A percentile compares a stretch with the other conserved stretches of the same genome.
Evolutionary conservation across 2,329 filamentous ascomycete genomes (phyloP).

Genomic region (Ophiostoma montium): DNA sequence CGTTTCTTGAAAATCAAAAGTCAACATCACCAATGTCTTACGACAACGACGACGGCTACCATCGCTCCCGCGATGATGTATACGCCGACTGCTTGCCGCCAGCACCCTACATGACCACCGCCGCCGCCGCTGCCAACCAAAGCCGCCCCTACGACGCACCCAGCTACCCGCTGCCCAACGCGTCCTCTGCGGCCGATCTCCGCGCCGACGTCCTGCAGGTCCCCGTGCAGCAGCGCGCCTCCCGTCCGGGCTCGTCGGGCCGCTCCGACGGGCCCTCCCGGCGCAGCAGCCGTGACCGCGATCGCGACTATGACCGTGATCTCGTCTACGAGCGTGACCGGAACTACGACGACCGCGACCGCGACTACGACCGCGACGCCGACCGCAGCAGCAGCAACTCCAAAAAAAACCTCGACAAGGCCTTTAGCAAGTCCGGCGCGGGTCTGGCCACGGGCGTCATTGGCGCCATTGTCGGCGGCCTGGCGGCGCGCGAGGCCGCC

Average conservation of each 20-base stretch:
- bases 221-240: conserved; percentile 17
- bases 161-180: conserved; percentile 6
- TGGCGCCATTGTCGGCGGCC: conserved; percentile 39
- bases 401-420: conserved; percentile 27
- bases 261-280: too few species aligned
- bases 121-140: not conserved
- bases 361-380: conserved; percentile 4
- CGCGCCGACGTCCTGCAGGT: conserved; percentile 14
- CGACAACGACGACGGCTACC: conserved; percentile 22
- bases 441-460: conserved; percentile 38
- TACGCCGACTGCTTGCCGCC: too few species aligned
- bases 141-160: not conserved
- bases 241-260: conserved; percentile 15
- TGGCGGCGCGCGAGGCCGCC: conserved; percentile 32
- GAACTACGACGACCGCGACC: not conserved
- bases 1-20: too few species aligned
- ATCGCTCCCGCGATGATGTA: conserved; percentile 9
- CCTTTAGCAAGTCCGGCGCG: conserved; percentile 33
- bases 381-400: conserved; percentile 25
- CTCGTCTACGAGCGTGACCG: not conserved
- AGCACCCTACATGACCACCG: conserved; percentile 7
- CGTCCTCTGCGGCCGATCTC: conserved; percentile 4
- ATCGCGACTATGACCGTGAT: not conserved
- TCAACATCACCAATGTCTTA: not conserved
- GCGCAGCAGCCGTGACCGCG: not conserved